Evolutionary conservation across 306 rosid genomes (phyloP), one percentile per base, ranked within the genome.

Genomic region (Arachis hypogaea): DNA sequence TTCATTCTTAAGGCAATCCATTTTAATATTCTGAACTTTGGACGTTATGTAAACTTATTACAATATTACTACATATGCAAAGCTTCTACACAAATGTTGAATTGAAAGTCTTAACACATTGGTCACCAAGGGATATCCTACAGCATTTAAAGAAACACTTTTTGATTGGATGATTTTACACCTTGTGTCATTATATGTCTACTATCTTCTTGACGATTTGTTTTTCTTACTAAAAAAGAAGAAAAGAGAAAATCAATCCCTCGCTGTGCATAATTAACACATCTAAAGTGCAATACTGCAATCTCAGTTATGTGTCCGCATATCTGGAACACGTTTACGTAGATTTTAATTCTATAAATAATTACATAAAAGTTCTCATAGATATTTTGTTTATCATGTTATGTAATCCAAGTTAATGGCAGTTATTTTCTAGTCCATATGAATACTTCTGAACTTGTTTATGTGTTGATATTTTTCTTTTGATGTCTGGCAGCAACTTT

Each of bases 401-500:
- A 63, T 59, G 45, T 66, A 33, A 36, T 66, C 41, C 22, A 47
- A 71, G 47, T 14, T 12, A 49, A 18, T 66, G 50, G 64, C 59
- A 30, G 55, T 46, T 46, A 62, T 69, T 47, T 28, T 66, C 18
- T 68, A 59, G 43, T 66, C 52, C 14, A 69, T 14, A 40, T 18
- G 11, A 60, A 14, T 63, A 42, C 56, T 44, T 63, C 28, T 56
- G 29, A 63, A 57, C 71, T 28, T 66, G 43, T 61, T 41, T 64
- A 3, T 68, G 66, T 43, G 38, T 57, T 61, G 66, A 29, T 67
- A 36, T 71, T 59, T 73, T 58, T 50, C 50, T 80, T 59, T 77
- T 80, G 22, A 67, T 76, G 47, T 71, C 61, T 81, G 72, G 82
- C 97, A 94, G 98, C 88, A 78, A 88, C 9, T 94, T 94, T 60